Conservation (phyloP, 1,284 basidiomycete species). For the Papiliotrema flavescens region DNA sequence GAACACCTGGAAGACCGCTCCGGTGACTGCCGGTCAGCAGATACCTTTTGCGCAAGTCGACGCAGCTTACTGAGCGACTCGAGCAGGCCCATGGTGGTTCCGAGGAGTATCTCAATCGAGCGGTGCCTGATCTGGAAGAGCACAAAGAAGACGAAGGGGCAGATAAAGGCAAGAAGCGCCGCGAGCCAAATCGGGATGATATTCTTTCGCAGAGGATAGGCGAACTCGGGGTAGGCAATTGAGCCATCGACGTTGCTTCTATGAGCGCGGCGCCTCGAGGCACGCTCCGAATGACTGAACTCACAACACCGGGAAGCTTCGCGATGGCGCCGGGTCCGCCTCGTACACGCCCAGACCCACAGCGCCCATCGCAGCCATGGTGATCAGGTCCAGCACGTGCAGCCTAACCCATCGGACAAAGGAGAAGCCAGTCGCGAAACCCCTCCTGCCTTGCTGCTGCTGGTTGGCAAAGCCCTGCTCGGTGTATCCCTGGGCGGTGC, state of each 20-base stretch:
- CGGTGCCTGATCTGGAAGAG: slow-evolving; percentile 51
- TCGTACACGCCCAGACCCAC: slow-evolving; percentile 56
- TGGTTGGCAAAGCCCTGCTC: too few relatives aligned
- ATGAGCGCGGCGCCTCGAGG: too few relatives aligned
- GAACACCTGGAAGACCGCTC: slow-evolving; percentile 53
- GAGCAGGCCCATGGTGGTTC: slow-evolving; percentile 56
- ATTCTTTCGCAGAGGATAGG: slow-evolving; percentile 49
- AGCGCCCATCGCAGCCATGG: slow-evolving; percentile 46
- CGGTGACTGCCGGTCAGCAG: slow-evolving; percentile 18
- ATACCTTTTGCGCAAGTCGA: neutral
- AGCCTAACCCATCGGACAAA: slow-evolving; percentile 23
- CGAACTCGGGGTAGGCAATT: slow-evolving; percentile 41
- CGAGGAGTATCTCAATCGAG: slow-evolving; percentile 53
- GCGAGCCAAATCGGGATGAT: slow-evolving; percentile 57
- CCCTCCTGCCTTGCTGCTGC: neutral
- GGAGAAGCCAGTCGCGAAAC: slow-evolving; percentile 18
- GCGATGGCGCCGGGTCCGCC: slow-evolving; percentile 45
- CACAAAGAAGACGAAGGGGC: slow-evolving; percentile 56
- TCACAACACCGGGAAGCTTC: slow-evolving; percentile 42
- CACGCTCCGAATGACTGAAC: neutral
- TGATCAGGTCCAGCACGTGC: slow-evolving; percentile 28
- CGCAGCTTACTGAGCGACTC: slow-evolving; percentile 49
- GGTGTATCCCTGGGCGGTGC: too few relatives aligned
- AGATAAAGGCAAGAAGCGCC: slow-evolving; percentile 57
- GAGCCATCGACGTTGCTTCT: slow-evolving; percentile 23